Conservation (phyloP, 140 eudicot genomes). For the Bidens hawaiensis region DNA sequence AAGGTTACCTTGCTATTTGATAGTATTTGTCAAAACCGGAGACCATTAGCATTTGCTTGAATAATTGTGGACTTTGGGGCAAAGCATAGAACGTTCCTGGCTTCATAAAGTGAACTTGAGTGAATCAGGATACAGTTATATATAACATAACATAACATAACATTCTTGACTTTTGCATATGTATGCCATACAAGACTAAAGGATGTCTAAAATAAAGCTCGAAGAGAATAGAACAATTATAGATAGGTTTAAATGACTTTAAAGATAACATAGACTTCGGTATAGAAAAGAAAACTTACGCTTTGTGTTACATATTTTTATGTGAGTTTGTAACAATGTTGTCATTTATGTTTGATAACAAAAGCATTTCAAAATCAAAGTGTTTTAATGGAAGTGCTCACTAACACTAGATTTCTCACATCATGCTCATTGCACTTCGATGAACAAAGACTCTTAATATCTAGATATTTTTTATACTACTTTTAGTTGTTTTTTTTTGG, state of each 20-base stretch:
- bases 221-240: too few species aligned
- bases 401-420: not conserved
- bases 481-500: not conserved
- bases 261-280: too few species aligned
- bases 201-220: too few species aligned
- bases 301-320: not conserved
- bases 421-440: too few species aligned
- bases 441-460: not conserved
- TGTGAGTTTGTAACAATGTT: not conserved
- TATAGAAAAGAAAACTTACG: not conserved
- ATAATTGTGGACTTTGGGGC: constrained; percentile 98
- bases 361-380: not conserved
- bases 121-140: constrained; percentile 37
- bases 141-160: too few species aligned
- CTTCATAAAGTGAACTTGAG: constrained; percentile 49
- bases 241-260: too few species aligned
- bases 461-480: not conserved
- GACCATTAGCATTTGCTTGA: constrained; percentile 98
- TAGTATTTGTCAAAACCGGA: constrained; percentile 90
- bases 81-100: constrained; percentile 95
- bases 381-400: not conserved
- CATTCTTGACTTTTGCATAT: too few species aligned
- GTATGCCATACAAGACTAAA: too few species aligned
- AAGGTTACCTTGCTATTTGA: constrained; percentile 90
- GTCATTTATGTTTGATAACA: not conserved